Evolutionary conservation across 306 rosid genomes (phyloP), one percentile per base, ranked within the genome.

Genomic region (Malus asiatica): DNA sequence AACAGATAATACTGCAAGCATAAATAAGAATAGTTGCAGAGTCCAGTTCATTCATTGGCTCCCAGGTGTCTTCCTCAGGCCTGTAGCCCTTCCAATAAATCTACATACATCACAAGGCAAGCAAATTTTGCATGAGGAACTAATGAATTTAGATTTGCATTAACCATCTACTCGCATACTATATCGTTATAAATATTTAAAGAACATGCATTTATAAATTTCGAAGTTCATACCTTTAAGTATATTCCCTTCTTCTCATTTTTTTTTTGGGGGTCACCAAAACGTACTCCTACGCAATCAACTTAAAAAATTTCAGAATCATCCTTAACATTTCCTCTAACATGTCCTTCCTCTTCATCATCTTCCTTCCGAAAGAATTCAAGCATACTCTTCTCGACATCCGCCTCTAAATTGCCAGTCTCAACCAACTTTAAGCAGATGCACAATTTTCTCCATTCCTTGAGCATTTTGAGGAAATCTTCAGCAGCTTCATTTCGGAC

Each of bases 401-500:
- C 35, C 15, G 11, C 11, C 59, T 82, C 83, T 11, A 79, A 75
- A 23, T 79, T 89, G 68, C 52, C 73, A 19, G 76, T 76, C 74
- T 78, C 58, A 5, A 80, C 46, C 68, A 93, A 65, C n/a, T 84
- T 74, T 45, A 86, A 88, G 63, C 79, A 86, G 6, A 66, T 15
- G n/a, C 97, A 90, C 0, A 86, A 72, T 23, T 66, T 80, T 77
- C 84, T 88, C 97, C 97, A 91, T 44, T 86, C 91, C 71, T 80
- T 85, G 57, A 93, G 23, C 66, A 93, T 64, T 5, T 74, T 27
- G 13, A 91, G 86, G 66, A 90, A 93, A 63, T 85, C 86, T 29
- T 93, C 96, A 0, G 98, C 97, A 0, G 84, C 12, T 83, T 91
- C 98, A 65, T 90, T 92, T 75, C 96, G 84, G 12, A 93, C 98